A percentile compares a stretch with the other conserved stretches of the same genome.
phyloP scores from a whole-genome alignment of 1,284 basidiomycete genomes.

The Ganoderma lucidum region DNA sequence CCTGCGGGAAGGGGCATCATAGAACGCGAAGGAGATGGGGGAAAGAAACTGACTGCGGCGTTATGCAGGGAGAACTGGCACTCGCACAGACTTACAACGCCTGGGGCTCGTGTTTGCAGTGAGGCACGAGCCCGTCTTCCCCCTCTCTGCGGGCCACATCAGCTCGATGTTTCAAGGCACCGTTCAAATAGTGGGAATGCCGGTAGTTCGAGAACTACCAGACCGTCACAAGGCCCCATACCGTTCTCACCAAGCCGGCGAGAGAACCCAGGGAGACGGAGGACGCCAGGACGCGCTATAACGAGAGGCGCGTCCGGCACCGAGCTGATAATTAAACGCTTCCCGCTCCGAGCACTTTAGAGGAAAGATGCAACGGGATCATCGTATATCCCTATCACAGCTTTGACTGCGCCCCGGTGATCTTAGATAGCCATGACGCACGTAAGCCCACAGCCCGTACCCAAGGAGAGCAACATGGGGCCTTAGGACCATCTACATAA shows the following conservation, averaged over 20 bases:
- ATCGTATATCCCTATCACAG: constrained; percentile 9
- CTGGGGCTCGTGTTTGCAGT: constrained; percentile 35
- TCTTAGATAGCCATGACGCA: constrained; percentile 2
- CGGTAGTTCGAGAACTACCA: constrained; percentile 23
- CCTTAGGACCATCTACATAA: neutral
- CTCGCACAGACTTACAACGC: constrained; percentile 28
- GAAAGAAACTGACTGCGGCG: constrained; percentile 20
- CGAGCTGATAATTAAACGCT: constrained; percentile 21
- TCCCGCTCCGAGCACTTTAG: constrained; percentile 18
- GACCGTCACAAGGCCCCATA: constrained; percentile 25
- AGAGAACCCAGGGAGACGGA: neutral
- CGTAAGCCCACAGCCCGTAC: neutral
- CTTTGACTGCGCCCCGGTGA: constrained; percentile 5
- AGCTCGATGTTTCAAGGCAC: constrained; percentile 19
- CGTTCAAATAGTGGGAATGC: constrained; percentile 28
- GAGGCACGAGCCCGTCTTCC: constrained; percentile 28
- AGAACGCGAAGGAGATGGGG: neutral
- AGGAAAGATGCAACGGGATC: constrained; percentile 4
- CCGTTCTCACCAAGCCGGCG: constrained; percentile 25
- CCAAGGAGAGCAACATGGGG: too few species aligned
- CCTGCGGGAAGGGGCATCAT: constrained; percentile 11
- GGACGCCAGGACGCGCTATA: neutral
- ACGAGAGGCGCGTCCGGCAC: constrained; percentile 9
- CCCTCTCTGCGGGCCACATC: constrained; percentile 15
- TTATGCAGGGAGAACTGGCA: constrained; percentile 25